Evolutionary conservation across 1,139 yeast species (phyloP).

Genomic region (Scheffersomyces parashehatae): DNA sequence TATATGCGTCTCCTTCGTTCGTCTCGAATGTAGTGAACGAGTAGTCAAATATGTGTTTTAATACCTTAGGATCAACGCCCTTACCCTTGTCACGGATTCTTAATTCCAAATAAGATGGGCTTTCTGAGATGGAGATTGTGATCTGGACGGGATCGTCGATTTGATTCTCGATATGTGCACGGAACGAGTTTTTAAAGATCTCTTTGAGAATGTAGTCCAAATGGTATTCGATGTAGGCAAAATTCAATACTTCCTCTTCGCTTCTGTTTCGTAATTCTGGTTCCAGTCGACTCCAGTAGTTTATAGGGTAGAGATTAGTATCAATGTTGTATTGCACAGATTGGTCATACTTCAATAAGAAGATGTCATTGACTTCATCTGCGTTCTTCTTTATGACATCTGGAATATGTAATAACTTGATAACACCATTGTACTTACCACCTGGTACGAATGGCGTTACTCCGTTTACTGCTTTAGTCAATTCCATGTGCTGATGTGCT

Average conservation of each 20-base stretch:
- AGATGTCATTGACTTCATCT: conserved; percentile 78
- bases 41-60: conserved; percentile 75
- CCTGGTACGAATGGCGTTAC: conserved; percentile 23
- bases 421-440: conserved; percentile 65
- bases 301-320: conserved; percentile 32
- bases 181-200: conserved; percentile 78
- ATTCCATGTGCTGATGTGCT: conserved; percentile 78
- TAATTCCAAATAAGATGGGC: conserved; percentile 50
- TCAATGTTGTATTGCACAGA: conserved; percentile 62
- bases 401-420: conserved; percentile 63
- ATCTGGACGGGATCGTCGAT: conserved; percentile 63
- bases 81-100: conserved; percentile 86
- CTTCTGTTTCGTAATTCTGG: conserved; percentile 21
- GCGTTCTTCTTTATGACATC: conserved; percentile 62
- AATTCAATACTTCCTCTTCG: conserved; percentile 25
- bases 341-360: conserved; percentile 78
- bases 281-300: conserved; percentile 36
- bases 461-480: conserved; percentile 9
- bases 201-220: conserved; percentile 86
- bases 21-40: conserved; percentile 78
- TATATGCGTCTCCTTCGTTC: conserved; percentile 57
- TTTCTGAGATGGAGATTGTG: conserved; percentile 60
- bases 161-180: conserved; percentile 79
- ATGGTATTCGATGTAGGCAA: conserved; percentile 86
- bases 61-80: conserved; percentile 71